phyloP scores from a whole-genome alignment of 192 early-diverging fungal species.

The Linnemannia hyalina region DNA sequence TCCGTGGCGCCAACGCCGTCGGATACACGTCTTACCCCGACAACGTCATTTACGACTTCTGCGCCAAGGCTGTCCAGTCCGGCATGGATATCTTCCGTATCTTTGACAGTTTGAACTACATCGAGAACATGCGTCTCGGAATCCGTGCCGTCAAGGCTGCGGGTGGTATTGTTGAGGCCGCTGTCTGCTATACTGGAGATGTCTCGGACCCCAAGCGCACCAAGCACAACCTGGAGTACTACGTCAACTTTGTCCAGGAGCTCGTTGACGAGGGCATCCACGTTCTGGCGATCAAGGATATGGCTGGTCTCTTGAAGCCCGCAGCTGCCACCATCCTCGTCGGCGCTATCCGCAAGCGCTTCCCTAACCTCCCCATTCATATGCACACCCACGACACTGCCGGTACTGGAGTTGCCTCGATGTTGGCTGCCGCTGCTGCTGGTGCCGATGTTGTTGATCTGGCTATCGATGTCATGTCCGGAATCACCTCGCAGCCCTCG shows the following conservation, averaged over 20 bases:
- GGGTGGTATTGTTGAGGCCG: conserved; percentile 94
- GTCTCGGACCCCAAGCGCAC: conserved; percentile 85
- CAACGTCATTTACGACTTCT: conserved; percentile 97
- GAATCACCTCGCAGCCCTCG: conserved; percentile 95
- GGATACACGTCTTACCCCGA: conserved; percentile 98
- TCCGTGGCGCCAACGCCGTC: conserved; percentile 97
- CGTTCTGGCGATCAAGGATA: conserved; percentile 94
- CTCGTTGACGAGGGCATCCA: conserved; percentile 93
- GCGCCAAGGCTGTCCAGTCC: conserved; percentile 86
- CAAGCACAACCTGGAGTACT: conserved; percentile 94
- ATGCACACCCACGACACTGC: conserved; percentile 98
- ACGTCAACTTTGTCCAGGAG: conserved; percentile 89
- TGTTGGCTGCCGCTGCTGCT: conserved; percentile 91
- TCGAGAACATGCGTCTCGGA: conserved; percentile 95
- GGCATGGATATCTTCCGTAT: conserved; percentile 98
- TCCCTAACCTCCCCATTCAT: conserved; percentile 94
- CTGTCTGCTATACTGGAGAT: conserved; percentile 95
- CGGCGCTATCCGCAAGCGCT: conserved; percentile 85
- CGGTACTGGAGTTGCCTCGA: conserved; percentile 96
- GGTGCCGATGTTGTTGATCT: conserved; percentile 95
- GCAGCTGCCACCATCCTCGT: conserved; percentile 89
- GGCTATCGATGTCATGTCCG: conserved; percentile 95
- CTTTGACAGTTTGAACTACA: conserved; percentile 98
- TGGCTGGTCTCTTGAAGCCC: conserved; percentile 97
- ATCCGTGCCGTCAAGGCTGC: conserved; percentile 94